These are phyloP conservation scores for Flaveria brownii DNA, from an alignment of 129 eudicot species.

Conservation along the genomic window DNA sequence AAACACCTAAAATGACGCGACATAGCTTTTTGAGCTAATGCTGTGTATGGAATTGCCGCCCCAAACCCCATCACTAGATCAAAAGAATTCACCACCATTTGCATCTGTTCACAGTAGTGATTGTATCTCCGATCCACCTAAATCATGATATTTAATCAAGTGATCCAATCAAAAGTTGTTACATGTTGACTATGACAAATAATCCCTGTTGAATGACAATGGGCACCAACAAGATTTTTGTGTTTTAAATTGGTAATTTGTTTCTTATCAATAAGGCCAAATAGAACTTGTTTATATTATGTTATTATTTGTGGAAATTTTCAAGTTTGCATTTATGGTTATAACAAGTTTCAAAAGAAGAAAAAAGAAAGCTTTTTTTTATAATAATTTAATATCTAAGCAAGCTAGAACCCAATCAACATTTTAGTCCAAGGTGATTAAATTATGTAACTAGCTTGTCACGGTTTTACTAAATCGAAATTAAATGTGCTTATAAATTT, in stretches of 20 bases:
- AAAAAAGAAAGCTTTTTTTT: not conserved
- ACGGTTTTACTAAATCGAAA: slow-evolving; percentile 39
- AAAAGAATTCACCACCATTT: slow-evolving; percentile 92
- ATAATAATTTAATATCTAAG: slow-evolving; percentile 6
- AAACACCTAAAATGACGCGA: slow-evolving; percentile 89
- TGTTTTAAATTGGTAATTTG: not conserved
- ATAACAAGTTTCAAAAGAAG: not conserved
- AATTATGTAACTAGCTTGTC: slow-evolving; percentile 29
- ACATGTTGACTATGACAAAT: not conserved
- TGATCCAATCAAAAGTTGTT: not conserved
- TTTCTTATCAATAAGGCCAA: slow-evolving; percentile 37
- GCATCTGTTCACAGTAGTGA: slow-evolving; percentile 98
- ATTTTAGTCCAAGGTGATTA: slow-evolving; percentile 23
- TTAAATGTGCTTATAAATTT: slow-evolving; percentile 5
- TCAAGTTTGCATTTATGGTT: slow-evolving; percentile 16
- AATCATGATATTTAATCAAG: not conserved
- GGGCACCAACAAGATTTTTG: slow-evolving; percentile 22
- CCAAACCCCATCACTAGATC: slow-evolving; percentile 94
- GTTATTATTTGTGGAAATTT: slow-evolving; percentile 17
- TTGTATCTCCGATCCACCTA: slow-evolving; percentile 92
- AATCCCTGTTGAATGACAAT: slow-evolving; percentile 24
- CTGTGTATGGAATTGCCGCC: slow-evolving; percentile 86
- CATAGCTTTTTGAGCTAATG: slow-evolving; percentile 93
- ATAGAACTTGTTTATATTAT: slow-evolving; percentile 10
- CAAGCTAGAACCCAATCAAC: slow-evolving; percentile 31